Base-by-base conservation (phyloP, 2,329 filamentous ascomycete species). In the Fusarium sp. region DNA sequence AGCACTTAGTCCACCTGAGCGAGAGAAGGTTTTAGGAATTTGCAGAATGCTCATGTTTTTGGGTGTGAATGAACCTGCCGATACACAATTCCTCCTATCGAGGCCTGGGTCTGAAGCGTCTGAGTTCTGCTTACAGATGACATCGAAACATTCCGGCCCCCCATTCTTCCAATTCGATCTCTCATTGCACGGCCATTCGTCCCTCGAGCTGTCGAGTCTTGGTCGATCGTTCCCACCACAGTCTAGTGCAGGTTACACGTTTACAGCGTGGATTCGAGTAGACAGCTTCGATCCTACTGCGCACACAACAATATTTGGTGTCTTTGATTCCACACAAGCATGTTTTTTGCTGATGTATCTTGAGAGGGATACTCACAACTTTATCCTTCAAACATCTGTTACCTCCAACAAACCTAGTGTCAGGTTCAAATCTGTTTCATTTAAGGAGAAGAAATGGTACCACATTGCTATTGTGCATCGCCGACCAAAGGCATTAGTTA, bases 361-460 rank as follows among this genome's bases (percentile, higher is more conserved):
- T 44, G 97, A 99, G 81, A 95, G 93, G 79, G 95, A 98, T 81
- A 97, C 94, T 5, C 93, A 90, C 69, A 96, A 98, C 82, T 93
- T 99, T 75, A 99, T 99, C 75, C 86, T 99, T 11, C 96, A 99
- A 83, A 98, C 97, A 13, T 98, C 96, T 24, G 93, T 98, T 69
- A 94, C 91, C 59, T 95, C 95, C 14, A 88, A 91, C 59, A 90
- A 93, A 66, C 96, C 96, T 6, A 98, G 96, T 82, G 94, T 99
- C 53, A 91, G 96, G 63, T 99, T 99, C 87, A 97, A 96, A 81
- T 93, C 93, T 6, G 90, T 92, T 17, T 85, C 88, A 2, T 98
- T 99, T 79, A 86, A 91, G 76, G 88, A 93, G 72, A 89, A 91
- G 62, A 88, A 86, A 76, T 99, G 96, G 96, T 99, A 99, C 82